Percentiles rank a stretch among this genome's conserved stretches.
Conservation (phyloP, 2,329 filamentous ascomycete genomes). For the Simplicillium aogashimaense region DNA sequence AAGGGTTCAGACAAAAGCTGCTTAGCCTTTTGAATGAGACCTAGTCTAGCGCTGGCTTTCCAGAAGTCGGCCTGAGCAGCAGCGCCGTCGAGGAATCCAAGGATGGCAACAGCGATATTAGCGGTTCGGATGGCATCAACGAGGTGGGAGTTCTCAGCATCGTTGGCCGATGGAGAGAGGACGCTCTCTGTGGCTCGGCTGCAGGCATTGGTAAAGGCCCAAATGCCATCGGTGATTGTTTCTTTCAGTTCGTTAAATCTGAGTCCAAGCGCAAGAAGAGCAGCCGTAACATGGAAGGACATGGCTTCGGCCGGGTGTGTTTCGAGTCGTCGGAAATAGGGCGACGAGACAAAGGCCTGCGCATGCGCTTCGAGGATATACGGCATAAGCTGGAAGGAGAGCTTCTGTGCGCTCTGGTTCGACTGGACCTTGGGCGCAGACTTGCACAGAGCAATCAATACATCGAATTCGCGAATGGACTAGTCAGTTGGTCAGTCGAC, state of each 20-base stretch:
- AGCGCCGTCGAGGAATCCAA: slow-evolving; percentile 81
- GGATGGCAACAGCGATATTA: slow-evolving; percentile 71
- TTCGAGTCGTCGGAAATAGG: slow-evolving; percentile 72
- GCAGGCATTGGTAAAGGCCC: slow-evolving; percentile 65
- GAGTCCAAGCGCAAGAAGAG: slow-evolving; percentile 70
- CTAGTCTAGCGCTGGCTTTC: slow-evolving; percentile 62
- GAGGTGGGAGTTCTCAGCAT: slow-evolving; percentile 47
- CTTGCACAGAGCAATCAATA: slow-evolving; percentile 83
- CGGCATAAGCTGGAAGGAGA: slow-evolving; percentile 68
- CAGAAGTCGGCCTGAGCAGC: slow-evolving; percentile 74
- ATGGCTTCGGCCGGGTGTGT: slow-evolving; percentile 84
- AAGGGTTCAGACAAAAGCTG: slow-evolving; percentile 74
- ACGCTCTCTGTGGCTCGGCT: slow-evolving; percentile 47
- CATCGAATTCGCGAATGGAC: slow-evolving; percentile 85
- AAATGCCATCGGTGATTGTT: slow-evolving; percentile 55
- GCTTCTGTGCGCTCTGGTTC: slow-evolving; percentile 62
- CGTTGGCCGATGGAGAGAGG: slow-evolving; percentile 40
- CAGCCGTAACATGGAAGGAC: slow-evolving; percentile 67
- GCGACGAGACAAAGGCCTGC: slow-evolving; percentile 69
- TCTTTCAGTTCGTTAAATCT: slow-evolving; percentile 61
- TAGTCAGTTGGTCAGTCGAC: slow-evolving; percentile 23
- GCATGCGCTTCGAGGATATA: slow-evolving; percentile 80
- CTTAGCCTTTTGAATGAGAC: slow-evolving; percentile 61
- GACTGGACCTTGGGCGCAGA: slow-evolving; percentile 69
- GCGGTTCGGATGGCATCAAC: slow-evolving; percentile 61